phyloP scores from a whole-genome alignment of 192 early-diverging fungal genomes.

The Ambispora gerdemannii region DNA sequence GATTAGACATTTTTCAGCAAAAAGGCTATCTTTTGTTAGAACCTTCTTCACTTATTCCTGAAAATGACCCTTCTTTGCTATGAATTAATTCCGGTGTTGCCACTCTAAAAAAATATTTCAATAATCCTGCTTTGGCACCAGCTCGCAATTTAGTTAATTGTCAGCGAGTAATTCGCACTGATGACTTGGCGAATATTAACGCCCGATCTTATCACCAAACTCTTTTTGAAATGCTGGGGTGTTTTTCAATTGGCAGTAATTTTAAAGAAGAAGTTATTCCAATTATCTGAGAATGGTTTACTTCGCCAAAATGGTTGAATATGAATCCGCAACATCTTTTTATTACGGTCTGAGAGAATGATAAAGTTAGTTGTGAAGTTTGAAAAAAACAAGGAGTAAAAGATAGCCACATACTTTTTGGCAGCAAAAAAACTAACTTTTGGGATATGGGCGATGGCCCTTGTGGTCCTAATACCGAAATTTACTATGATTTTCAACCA shows the following conservation, averaged over 20 bases:
- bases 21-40: slow-evolving; percentile 16
- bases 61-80: slow-evolving; percentile 7
- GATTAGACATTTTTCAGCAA: slow-evolving; percentile 16
- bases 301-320: slow-evolving; percentile 9
- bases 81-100: slow-evolving; percentile 14
- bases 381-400: slow-evolving; percentile 56
- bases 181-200: slow-evolving; percentile 16
- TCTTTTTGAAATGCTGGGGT: slow-evolving; percentile 67
- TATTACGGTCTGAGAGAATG: slow-evolving; percentile 47
- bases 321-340: slow-evolving; percentile 3
- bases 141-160: slow-evolving; percentile 15
- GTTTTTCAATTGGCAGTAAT: slow-evolving; percentile 63
- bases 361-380: slow-evolving; percentile 52
- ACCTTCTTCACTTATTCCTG: slow-evolving; percentile 8
- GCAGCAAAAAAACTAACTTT: slow-evolving; percentile 55
- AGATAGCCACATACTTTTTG: slow-evolving; percentile 48
- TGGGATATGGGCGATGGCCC: slow-evolving; percentile 71
- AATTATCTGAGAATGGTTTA: slow-evolving; percentile 59
- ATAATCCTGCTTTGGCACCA: slow-evolving; percentile 7
- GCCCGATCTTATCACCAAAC: slow-evolving; percentile 55
- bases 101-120: slow-evolving; percentile 16
- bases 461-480: slow-evolving; percentile 62
- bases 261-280: slow-evolving; percentile 49
- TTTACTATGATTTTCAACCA: slow-evolving; percentile 58
- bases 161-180: slow-evolving; percentile 13